Conservation (phyloP, 2,329 filamentous ascomycete species). For the Hymenoscyphus fraxineus region DNA sequence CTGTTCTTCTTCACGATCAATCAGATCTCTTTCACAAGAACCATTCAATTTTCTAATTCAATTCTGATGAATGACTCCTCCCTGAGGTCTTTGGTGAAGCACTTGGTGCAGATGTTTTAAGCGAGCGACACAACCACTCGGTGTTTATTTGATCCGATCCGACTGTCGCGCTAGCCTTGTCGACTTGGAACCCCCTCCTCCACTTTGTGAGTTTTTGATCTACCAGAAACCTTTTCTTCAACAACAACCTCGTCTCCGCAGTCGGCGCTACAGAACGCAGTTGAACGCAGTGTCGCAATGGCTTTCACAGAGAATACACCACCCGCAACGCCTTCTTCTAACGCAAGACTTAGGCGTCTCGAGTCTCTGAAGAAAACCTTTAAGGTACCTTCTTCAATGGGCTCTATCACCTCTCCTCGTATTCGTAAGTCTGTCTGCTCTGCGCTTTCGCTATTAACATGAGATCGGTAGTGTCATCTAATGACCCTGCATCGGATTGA, state of each 20-base stretch:
- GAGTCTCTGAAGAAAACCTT: too few species aligned
- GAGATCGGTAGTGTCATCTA: too few species aligned
- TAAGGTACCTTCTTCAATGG: too few species aligned
- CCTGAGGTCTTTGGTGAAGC: not conserved
- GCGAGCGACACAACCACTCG: not conserved
- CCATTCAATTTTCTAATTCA: not conserved
- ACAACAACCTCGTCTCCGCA: too few species aligned
- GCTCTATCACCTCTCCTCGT: too few species aligned
- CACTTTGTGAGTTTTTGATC: not conserved
- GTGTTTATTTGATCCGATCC: not conserved
- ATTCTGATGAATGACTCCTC: not conserved
- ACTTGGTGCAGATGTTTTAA: not conserved
- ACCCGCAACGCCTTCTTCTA: too few species aligned
- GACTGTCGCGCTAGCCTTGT: not conserved
- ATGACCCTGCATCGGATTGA: too few species aligned
- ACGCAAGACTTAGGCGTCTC: too few species aligned
- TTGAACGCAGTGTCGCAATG: not conserved
- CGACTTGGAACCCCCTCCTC: not conserved
- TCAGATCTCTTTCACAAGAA: not conserved
- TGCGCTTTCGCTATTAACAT: too few species aligned
- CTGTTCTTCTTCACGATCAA: not conserved
- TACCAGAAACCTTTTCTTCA: not conserved
- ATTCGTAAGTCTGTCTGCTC: too few species aligned
- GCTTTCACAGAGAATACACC: not conserved
- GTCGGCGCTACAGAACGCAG: too few species aligned